Base-by-base conservation (phyloP, 164 flowering plant species). In the Dillenia suffruticosa region DNA sequence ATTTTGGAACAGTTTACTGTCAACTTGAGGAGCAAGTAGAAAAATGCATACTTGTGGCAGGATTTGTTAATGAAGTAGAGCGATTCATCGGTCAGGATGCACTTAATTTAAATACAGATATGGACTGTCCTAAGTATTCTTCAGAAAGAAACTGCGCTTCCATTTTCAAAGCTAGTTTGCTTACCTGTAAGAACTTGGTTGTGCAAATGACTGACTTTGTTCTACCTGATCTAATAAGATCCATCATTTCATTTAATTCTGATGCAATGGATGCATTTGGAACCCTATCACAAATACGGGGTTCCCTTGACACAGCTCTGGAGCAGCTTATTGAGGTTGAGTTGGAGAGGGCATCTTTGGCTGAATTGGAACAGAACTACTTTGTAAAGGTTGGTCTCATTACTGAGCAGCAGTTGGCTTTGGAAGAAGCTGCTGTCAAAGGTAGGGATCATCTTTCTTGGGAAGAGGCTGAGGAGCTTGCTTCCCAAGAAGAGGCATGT, bases 381-480 rank as follows among this genome's bases (percentile, higher is more conserved):
- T 91, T 83, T 78, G 76, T 82, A 16, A 82, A 87, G 72, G 97
- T 94, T 79, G 92, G 93, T 54, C 81, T 74, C 63, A 89, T 90
- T 32, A 89, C 97, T 22, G 97, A 90, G 74, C 82, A 79, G 75
- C 98, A 90, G 73, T 75, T 87, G 80, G 93, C 93, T 72, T 90
- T 94, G 63, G 84, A 89, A 81, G 98, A 90, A 74, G 97, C 97
- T 72, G 85, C 98, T 68, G 67, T 79, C 54, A 82, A 86, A 70
- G 90, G 96, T 53, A 78, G 98, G 68, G 98, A 94, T 71, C 85
- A 89, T 73, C 80, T 94, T 16, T 94, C 98, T 11, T 94, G 98
- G 98, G 98, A 94, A 75, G 98, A 94, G 65, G 95, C 98, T 43
- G 98, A 94, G 72, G 98, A 94, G 71, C 85, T 94, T 69, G 96